phyloP scores from a whole-genome alignment of 345 rosid genomes.

The Citrus sinensis region DVS_A1.0 CM039165.1:37559501-37560000 shows the following conservation, averaged over 20 bases:
- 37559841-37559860: too few relatives aligned
- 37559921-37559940: not conserved
- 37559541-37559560: constrained; percentile 38
- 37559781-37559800: too few relatives aligned
- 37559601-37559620: constrained; percentile 33
- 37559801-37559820: too few relatives aligned
- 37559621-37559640: constrained; percentile 24
- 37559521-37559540: constrained; percentile 3
- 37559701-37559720: constrained; percentile 48
- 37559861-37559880: too few relatives aligned
- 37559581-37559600: constrained; percentile 39
- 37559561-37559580: constrained; percentile 34
- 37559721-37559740: not conserved
- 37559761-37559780: not conserved
- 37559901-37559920: not conserved
- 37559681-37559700: constrained; percentile 13
- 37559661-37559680: constrained; percentile 41
- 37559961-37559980: not conserved
- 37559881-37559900: not conserved
- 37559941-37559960: not conserved
- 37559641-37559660: constrained; percentile 10
- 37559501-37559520: constrained; percentile 25
- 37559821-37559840: too few relatives aligned
- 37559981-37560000: not conserved
- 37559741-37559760: not conserved